Percentiles rank a stretch among this genome's conserved stretches.
Evolutionary conservation across 2,329 filamentous ascomycete genomes (phyloP).

Genomic region (Hypocrella siamensis): DNA sequence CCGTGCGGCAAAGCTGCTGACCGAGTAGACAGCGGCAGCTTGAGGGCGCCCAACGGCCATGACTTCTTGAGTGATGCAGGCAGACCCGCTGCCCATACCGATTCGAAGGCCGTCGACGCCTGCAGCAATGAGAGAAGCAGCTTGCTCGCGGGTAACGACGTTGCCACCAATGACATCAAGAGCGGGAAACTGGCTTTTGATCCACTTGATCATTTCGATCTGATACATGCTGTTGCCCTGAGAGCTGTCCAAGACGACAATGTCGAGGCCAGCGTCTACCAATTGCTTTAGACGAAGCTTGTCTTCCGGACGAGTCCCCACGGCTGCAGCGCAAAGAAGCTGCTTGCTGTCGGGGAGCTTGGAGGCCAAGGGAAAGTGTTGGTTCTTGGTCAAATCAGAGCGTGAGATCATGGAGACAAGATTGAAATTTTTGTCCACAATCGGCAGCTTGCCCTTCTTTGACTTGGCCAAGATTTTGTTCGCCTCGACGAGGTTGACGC

Average conservation of each 20-base stretch:
- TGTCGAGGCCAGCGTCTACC: conserved; percentile 86
- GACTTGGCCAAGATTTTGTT: conserved; percentile 88
- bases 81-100: conserved; percentile 95
- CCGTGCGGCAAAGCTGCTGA: conserved; percentile 73
- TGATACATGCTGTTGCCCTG: conserved; percentile 99
- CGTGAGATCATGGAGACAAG: conserved; percentile 84
- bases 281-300: conserved; percentile 74
- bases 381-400: conserved; percentile 96
- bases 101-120: conserved; percentile 94
- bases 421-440: conserved; percentile 71
- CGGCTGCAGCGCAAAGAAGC: conserved; percentile 85
- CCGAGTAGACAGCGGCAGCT: conserved; percentile 81
- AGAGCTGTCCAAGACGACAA: conserved; percentile 88
- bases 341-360: conserved; percentile 97
- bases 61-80: conserved; percentile 98
- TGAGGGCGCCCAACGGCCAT: conserved; percentile 98
- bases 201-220: conserved; percentile 94
- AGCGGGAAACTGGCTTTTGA: conserved; percentile 72
- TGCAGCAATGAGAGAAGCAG: conserved; percentile 77
- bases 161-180: conserved; percentile 97
- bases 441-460: conserved; percentile 96
- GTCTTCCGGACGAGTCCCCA: conserved; percentile 89
- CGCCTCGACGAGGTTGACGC: conserved; percentile 73
- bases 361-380: conserved; percentile 89
- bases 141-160: conserved; percentile 94